These are phyloP conservation scores for Funneliformis caledonium DNA, from an alignment of 371 early-diverging fungal genomes.

Conservation along the genomic window DNA sequence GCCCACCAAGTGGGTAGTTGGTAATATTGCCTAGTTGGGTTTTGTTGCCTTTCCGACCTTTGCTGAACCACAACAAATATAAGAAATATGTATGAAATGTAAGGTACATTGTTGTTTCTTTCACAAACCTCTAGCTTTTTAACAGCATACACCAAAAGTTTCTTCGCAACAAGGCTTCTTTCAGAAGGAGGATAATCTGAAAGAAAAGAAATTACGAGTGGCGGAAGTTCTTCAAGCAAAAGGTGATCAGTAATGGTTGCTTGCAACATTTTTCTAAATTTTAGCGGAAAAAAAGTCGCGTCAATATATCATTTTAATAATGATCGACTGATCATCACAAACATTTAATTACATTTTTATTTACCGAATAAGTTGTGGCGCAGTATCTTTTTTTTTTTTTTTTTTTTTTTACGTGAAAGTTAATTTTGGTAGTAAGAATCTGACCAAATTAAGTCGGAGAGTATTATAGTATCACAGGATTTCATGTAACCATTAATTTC, in stretches of 20 bases:
- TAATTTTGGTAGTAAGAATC: no score
- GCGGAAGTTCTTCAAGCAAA: neutral
- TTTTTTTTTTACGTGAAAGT: no score
- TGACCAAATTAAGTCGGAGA: no score
- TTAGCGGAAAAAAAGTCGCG: no score
- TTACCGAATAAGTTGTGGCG: no score
- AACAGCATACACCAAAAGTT: neutral
- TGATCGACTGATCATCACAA: no score
- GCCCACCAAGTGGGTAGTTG: neutral
- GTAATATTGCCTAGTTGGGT: neutral
- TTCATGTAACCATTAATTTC: no score
- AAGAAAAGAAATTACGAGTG: neutral
- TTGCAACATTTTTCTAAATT: neutral
- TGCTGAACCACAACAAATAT: neutral
- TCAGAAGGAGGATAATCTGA: neutral
- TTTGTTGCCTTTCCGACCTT: neutral
- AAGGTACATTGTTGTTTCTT: neutral
- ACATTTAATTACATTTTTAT: no score
- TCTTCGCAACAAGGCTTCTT: neutral
- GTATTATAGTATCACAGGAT: no score
- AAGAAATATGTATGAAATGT: neutral
- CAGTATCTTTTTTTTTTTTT: no score
- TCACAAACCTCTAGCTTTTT: constrained; percentile 5
- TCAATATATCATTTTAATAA: no score
- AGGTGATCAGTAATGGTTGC: neutral